These are phyloP conservation scores for Malassezia caprae DNA, from an alignment of 1,284 basidiomycete species.

Conservation along the genomic window DNA sequence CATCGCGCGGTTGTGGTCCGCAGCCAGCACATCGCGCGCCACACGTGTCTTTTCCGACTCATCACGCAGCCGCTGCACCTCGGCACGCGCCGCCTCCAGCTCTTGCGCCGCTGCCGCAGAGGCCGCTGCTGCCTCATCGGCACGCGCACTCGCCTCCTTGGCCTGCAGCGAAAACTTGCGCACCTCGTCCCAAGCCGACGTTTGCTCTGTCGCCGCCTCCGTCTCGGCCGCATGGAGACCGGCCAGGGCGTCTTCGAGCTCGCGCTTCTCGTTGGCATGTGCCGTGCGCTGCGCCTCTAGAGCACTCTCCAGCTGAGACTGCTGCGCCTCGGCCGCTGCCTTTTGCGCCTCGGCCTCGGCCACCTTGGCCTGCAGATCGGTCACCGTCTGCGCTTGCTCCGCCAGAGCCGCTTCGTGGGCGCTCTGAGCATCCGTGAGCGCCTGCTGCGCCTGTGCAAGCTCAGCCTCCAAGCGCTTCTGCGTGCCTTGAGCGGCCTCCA, in stretches of 20 bases:
- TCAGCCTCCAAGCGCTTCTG: slow-evolving; percentile 52
- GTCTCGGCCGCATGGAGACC: slow-evolving; percentile 37
- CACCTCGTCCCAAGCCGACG: slow-evolving; percentile 44
- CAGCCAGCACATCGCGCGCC: slow-evolving; percentile 56
- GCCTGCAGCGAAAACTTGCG: slow-evolving; percentile 58
- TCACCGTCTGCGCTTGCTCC: slow-evolving; percentile 59
- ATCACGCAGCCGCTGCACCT: slow-evolving; percentile 23
- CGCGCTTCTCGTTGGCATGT: slow-evolving; percentile 58
- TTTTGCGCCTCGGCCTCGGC: slow-evolving; percentile 52
- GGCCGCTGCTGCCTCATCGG: slow-evolving; percentile 63
- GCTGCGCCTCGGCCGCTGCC: slow-evolving; percentile 54
- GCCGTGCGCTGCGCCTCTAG: slow-evolving; percentile 56
- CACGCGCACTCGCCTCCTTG: slow-evolving; percentile 71
- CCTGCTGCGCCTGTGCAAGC: slow-evolving; percentile 59
- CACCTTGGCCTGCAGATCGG: slow-evolving; percentile 55
- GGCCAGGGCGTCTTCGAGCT: slow-evolving; percentile 41
- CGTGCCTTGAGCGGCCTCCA: slow-evolving; percentile 58
- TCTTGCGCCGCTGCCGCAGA: slow-evolving; percentile 57
- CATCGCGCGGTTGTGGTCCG: slow-evolving; percentile 64
- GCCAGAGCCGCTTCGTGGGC: slow-evolving; percentile 54
- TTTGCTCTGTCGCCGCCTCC: slow-evolving; percentile 55
- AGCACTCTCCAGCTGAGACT: slow-evolving; percentile 57
- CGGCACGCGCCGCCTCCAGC: slow-evolving; percentile 54
- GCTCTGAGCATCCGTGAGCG: slow-evolving; percentile 56
- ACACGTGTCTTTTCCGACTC: slow-evolving; percentile 24